phyloP scores from a whole-genome alignment of 805 yeast species.

The Lipomyces spencermartinsiae region DNA sequence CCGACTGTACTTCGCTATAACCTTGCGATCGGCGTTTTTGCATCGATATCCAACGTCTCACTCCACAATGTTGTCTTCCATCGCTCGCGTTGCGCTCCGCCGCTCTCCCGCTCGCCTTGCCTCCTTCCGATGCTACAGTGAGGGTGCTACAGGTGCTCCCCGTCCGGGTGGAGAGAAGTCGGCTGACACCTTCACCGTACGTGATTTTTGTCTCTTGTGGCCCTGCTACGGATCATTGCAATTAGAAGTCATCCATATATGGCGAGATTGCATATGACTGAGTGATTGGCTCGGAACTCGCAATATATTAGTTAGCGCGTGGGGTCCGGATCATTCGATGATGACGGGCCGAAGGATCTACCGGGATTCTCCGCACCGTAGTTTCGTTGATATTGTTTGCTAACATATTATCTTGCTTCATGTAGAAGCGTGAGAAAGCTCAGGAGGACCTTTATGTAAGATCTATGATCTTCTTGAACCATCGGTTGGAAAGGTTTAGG shows the following conservation, averaged over 20 bases:
- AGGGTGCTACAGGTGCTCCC: slow-evolving; percentile 67
- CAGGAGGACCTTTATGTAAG: slow-evolving; percentile 66
- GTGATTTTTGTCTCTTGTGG: slow-evolving; percentile 5
- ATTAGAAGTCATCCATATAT: neutral
- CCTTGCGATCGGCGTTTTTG: neutral
- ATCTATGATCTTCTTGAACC: neutral
- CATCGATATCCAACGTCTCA: neutral
- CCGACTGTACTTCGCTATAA: neutral
- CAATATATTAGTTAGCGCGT: neutral
- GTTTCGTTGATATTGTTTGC: neutral
- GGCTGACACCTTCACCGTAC: slow-evolving; percentile 56
- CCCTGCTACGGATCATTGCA: slow-evolving; percentile 5
- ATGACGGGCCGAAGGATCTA: neutral
- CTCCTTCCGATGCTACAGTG: slow-evolving; percentile 53
- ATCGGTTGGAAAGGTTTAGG: neutral
- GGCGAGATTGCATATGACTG: neutral
- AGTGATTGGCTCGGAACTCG: neutral
- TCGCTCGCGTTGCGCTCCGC: slow-evolving; percentile 33
- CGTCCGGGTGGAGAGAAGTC: slow-evolving; percentile 62
- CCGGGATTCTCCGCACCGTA: neutral
- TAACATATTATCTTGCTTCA: neutral
- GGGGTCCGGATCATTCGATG: neutral
- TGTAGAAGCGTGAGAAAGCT: slow-evolving; percentile 86
- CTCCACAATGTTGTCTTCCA: slow-evolving; percentile 29
- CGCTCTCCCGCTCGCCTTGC: slow-evolving; percentile 31